Evolutionary conservation across 306 rosid genomes (phyloP).

Genomic region (Cercis canadensis): DNA sequence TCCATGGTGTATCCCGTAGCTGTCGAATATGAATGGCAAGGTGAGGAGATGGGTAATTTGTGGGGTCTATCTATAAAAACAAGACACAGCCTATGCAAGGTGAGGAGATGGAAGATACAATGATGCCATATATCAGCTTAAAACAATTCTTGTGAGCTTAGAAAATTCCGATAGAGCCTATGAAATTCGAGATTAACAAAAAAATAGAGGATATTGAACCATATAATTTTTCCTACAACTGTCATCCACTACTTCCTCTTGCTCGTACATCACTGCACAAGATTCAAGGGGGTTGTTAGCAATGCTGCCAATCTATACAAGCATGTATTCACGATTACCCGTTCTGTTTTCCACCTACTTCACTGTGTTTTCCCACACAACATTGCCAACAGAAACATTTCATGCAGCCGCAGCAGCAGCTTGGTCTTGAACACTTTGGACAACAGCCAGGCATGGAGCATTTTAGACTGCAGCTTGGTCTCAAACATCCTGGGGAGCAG

Average conservation of each 20-base stretch:
- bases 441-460: constrained; percentile 51
- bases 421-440: constrained; percentile 44
- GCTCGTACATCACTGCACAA: constrained; percentile 54
- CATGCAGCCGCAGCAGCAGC: constrained; percentile 43
- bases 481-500: constrained; percentile 47
- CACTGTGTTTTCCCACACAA: constrained; percentile 55
- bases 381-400: constrained; percentile 60
- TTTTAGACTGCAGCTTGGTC: constrained; percentile 34
- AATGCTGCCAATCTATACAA: constrained; percentile 58
- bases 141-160: constrained; percentile 25
- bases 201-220: constrained; percentile 38
- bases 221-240: constrained; percentile 37
- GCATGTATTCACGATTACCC: constrained; percentile 49
- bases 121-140: constrained; percentile 29
- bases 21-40: too few species aligned
- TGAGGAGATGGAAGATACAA: constrained; percentile 18
- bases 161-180: constrained; percentile 37
- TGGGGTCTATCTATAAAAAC: too few species aligned
- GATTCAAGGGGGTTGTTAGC: constrained; percentile 50
- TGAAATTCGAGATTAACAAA: constrained; percentile 29
- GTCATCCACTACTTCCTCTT: constrained; percentile 50
- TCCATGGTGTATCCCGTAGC: not conserved
- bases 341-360: constrained; percentile 41
- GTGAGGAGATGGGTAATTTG: too few species aligned
- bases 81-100: too few species aligned